Base-by-base conservation (phyloP, 257 asterid genomes). In the Nyctanthes arbortristis region DNA sequence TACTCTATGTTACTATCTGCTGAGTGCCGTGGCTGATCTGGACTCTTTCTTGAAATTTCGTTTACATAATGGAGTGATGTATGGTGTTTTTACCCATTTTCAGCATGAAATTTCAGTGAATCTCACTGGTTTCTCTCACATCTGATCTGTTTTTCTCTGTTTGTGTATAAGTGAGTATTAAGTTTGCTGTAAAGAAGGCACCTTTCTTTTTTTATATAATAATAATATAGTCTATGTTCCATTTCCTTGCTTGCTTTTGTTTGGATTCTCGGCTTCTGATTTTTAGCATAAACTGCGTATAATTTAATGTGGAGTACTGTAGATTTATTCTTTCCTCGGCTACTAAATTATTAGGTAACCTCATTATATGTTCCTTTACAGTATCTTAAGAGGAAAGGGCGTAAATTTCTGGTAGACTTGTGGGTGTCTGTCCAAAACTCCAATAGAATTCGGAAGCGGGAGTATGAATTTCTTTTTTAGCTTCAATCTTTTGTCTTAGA, bases 1-100 rank as follows among this genome's bases (percentile, higher is more conserved):
- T n/a, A n/a, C n/a, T n/a, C n/a, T n/a, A n/a, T n/a, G n/a, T 30
- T 60, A 59, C 82, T 69, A 65, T 65, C 66, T 74, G 66, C 65
- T 64, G 55, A 72, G 74, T 74, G 66, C 65, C 67, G 55, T 75
- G 74, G 77, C 68, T 80, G 85, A 80, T 83, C 81, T 77, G 34
- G 22, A 33, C 78, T 69, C n/a, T 69, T 70, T 78, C 71, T 75
- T 70, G 76, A 58, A 63, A 66, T 2, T 65, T 28, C 22, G 49
- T 79, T 67, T 49, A 14, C 27, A 16, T 58, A 32, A 12, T 65
- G 56, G 56, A 72, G 77, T 77, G 82, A 82, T 78, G 68, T 62
- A 66, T 32, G 61, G 35, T 67, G 71, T 66, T 69, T 77, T 52
- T 61, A 56, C 71, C 77, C 59, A 22, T 65, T 72, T 73, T 31